phyloP scores from a whole-genome alignment of 2,329 filamentous ascomycete genomes.

The Aspergillus proliferans region DNA sequence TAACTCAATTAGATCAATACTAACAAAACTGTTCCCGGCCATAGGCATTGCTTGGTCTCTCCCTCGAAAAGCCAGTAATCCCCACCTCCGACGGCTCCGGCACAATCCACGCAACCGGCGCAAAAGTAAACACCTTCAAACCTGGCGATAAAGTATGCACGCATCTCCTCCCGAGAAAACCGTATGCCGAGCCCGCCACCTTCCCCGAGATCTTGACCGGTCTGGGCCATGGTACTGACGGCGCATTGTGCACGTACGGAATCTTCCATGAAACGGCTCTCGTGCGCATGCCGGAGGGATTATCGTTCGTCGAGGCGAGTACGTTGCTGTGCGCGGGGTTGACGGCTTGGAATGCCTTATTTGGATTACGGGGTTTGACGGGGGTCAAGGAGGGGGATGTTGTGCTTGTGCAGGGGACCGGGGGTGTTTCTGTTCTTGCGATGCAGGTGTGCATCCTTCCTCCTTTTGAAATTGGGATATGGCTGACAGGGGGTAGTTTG shows the following conservation, averaged over 20 bases:
- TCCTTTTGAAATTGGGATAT: not conserved
- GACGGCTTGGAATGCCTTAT: slow-evolving; percentile 50
- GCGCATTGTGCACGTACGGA: slow-evolving; percentile 43
- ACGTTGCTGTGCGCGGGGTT: slow-evolving; percentile 44
- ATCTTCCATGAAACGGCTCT: slow-evolving; percentile 45
- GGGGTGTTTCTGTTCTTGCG: slow-evolving; percentile 48
- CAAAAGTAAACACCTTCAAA: slow-evolving; percentile 47
- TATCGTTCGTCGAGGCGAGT: slow-evolving; percentile 42
- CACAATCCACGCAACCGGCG: slow-evolving; percentile 41
- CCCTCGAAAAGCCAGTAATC: slow-evolving; percentile 33
- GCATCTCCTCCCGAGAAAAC: slow-evolving; percentile 44
- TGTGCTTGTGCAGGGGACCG: slow-evolving; percentile 50
- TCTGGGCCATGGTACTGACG: slow-evolving; percentile 43
- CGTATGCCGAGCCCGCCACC: slow-evolving; percentile 40
- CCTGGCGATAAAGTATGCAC: slow-evolving; percentile 48
- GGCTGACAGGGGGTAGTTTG: slow-evolving; percentile 15
- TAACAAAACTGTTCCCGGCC: too few species aligned
- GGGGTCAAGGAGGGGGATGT: slow-evolving; percentile 33
- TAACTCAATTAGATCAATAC: slow-evolving; percentile 1
- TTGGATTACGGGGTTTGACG: slow-evolving; percentile 38
- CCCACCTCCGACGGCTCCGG: slow-evolving; percentile 38
- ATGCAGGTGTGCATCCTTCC: slow-evolving; percentile 31
- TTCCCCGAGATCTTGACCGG: slow-evolving; percentile 31
- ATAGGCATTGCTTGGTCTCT: not conserved
- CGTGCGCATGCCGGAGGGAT: slow-evolving; percentile 40